Evolutionary conservation across 768 basidiomycete genomes (phyloP), one percentile per base, ranked within the genome.

Genomic region (Russula virescens): DNA sequence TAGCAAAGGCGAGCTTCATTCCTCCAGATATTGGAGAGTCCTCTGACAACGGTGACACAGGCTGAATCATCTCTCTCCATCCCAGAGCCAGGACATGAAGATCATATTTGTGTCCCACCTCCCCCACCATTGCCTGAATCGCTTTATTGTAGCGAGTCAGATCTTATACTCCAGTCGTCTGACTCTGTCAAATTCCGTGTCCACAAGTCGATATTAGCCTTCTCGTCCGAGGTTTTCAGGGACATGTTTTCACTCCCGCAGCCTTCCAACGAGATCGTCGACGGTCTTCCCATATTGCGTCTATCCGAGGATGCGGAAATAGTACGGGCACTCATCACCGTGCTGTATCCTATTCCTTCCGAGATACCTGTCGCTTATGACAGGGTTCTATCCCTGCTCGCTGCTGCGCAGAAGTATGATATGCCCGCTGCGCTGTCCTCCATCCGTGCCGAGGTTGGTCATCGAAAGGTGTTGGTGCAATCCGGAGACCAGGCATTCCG

Each of bases 141-240:
- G 14, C n/a, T n/a, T n/a, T n/a, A 14, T 64, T 16, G 42, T 8
- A 62, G 47, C 11, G 5, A 31, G 3, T 43, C 63, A 14, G 54
- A 64, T 38, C 5, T 64, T 14, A 18, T 62, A 16, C 1, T 64
- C 5, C 63, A 38, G 3, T 49, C 63, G 19, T 61, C 63, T 10
- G 50, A 66, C 46, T 18, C 25, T 18, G 31, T 19, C 16, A 38
- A 6, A 13, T 67, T 76, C 50, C 69, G 66, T 13, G 53, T 74
- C 13, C 74, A 75, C 66, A 75, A 68, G 19, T 50, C 53, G 14
- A 73, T 73, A 23, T 71, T 77, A 19, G 47, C 68, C 34, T 64
- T 66, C 19, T 70, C 72, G 1, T 75, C 74, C 3, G 65, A 69
- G 5, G 49, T 75, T 25, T 74, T 75, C 55, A 60, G 51, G 21